Evolutionary conservation across 495 filamentous ascomycete species (phyloP), one percentile per base, ranked within the genome.

Genomic region (Apiosordaria backusii): DNA sequence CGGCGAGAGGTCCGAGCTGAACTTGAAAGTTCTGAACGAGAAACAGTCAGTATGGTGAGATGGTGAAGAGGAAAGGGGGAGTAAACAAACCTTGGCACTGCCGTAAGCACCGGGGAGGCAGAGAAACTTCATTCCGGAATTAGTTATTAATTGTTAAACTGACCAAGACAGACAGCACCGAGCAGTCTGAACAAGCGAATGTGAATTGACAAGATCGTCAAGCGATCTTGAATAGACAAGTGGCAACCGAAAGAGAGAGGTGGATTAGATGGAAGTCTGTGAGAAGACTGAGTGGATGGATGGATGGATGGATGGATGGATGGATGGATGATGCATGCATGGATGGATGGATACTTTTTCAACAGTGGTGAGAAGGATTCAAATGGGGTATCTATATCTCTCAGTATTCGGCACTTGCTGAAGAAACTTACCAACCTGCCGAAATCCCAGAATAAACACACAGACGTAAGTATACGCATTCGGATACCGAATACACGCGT

Each of bases 1-100:
- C 80, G 52, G 75, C 75, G 26, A 86, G 73, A 3, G 83, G 83
- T 13, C 82, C 78, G 18, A 86, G 75, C 64, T 86, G 83, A 60
- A 86, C 81, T 62, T 76, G 73, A 61, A 86, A 84, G 74, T 84
- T 86, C 83, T 55, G 18, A 15, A 13, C 35, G 35, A 84, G 19
- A 3, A 18, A 35, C 2, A n/a, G 40, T 0, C 1, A 13, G 22
- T 50, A 3, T 40, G 10, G n/a, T 13, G 1, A 10, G 15, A 27
- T 19, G 7, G 5, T 19, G 26, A 29, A 60, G n/a, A 21, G 55
- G 52, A 22, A 18, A 16, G 35, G n/a, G n/a, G n/a, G n/a, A n/a
- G 2, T 27, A 10, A 10, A 65, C 74, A 26, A 54, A 72, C 79
- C 70, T 80, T 77, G 57, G 80, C 77, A 65, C 75, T 80, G 66